A percentile compares a stretch with the other conserved stretches of the same genome.
These are phyloP conservation scores for Diplodia sapinea DNA, from an alignment of 2,329 filamentous ascomycete species.

Conservation along the genomic window DNA sequence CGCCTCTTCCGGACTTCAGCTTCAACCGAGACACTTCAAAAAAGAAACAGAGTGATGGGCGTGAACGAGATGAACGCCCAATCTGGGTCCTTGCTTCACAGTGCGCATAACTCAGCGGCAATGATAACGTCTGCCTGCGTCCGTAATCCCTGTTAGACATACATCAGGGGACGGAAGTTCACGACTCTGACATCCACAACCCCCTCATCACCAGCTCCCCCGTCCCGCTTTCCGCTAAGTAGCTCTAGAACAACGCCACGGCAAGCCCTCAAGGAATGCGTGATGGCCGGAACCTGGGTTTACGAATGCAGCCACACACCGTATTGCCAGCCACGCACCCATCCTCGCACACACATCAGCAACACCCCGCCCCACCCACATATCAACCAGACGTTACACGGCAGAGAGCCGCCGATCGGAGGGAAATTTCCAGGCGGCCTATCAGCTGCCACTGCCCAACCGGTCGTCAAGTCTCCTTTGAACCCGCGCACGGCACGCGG, in stretches of 20 bases:
- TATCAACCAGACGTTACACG: slow-evolving; percentile 20
- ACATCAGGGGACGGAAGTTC: neutral
- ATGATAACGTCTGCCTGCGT: neutral
- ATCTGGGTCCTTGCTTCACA: neutral
- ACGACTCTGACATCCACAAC: neutral
- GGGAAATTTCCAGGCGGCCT: neutral
- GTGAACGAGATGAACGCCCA: slow-evolving; percentile 1
- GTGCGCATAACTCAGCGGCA: neutral
- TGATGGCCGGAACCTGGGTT: neutral
- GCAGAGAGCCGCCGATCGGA: neutral
- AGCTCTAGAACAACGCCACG: slow-evolving; percentile 19
- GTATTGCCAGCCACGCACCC: neutral
- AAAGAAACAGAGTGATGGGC: slow-evolving; percentile 4
- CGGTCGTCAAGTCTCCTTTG: neutral
- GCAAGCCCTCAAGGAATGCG: neutral
- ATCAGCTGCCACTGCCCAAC: slow-evolving; percentile 1
- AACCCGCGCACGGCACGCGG: neutral
- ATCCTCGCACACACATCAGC: neutral
- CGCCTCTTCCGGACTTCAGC: neutral
- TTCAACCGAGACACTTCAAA: slow-evolving; percentile 5
- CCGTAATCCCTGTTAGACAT: neutral
- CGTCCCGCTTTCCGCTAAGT: neutral
- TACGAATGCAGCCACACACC: neutral
- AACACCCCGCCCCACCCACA: neutral
- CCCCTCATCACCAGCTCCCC: neutral